Evolutionary conservation across 371 early-diverging fungal species (phyloP).

Genomic region (Actinomortierella ambigua): DNA sequence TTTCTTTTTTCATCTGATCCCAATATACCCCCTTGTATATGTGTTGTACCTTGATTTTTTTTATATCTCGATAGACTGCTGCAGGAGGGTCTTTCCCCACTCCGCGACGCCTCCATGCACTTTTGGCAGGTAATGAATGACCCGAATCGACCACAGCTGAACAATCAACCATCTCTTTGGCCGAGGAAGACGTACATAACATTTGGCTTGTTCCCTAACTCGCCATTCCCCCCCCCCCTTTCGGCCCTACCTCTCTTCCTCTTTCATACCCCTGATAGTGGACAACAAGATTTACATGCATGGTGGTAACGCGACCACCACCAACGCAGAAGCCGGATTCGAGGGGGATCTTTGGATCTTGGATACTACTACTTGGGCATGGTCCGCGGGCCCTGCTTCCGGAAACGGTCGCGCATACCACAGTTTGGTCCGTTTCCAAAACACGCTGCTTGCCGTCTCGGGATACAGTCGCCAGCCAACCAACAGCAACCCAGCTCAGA

Average conservation of each 20-base stretch:
- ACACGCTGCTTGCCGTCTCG: constrained; percentile 20
- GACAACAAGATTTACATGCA: constrained; percentile 37
- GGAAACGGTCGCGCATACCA: constrained; percentile 23
- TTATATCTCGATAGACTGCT: no score
- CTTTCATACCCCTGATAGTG: constrained; percentile 4
- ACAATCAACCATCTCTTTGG: no score
- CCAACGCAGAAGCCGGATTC: constrained; percentile 17
- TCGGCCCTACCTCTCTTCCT: not conserved
- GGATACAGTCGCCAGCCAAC: constrained; percentile 8
- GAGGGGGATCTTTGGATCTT: constrained; percentile 38
- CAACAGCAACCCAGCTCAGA: constrained; percentile 13
- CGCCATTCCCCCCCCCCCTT: no score
- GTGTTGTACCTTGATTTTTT: no score
- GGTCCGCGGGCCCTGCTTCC: constrained; percentile 15
- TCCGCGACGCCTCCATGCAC: constrained; percentile 18
- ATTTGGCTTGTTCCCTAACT: no score
- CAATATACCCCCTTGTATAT: no score
- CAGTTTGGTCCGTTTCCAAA: constrained; percentile 16
- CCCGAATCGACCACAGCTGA: no score
- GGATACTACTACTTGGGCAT: constrained; percentile 26
- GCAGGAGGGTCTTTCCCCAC: no score
- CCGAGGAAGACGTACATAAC: no score
- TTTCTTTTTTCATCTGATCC: no score
- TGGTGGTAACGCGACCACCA: constrained; percentile 40
- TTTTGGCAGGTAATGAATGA: constrained; percentile 22